Base-by-base conservation (phyloP, 2,329 filamentous ascomycete genomes). In the Stagonosporopsis rhizophila region DNA sequence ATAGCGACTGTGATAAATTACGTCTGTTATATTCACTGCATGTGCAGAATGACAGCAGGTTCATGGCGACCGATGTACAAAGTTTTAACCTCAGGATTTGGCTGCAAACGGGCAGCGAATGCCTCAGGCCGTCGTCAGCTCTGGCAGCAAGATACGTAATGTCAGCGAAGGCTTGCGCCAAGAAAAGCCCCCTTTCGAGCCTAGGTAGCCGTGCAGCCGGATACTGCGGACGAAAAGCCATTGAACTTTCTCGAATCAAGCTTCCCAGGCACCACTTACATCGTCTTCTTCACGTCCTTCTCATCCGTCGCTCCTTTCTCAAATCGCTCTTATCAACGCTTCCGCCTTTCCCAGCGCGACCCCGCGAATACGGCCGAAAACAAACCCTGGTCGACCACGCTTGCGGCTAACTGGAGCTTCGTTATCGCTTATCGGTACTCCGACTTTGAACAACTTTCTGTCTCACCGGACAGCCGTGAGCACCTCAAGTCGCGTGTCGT, bases 371-470 rank as follows among this genome's bases (percentile, higher is more conserved):
- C 48, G 39, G 39, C 50, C 50, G 50, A 45, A 47, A 15, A 35
- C 48, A 6, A 34, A 47, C 54, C 48, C 46, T 28, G 52, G 49
- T 45, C 23, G 7, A 42, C 22, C 12, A 53, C 35, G 38, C 44
- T 23, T 32, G 49, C 30, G 41, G 53, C 14, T 6, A 44, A 40
- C 60, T 63, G 54, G 59, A 69, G 64, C 61, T 65, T 65, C 59
- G 64, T 72, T 74, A 75, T 74, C 72, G 66, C 71, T 74, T 72
- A 75, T 75, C 71, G 62, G 63, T 60, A 23, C 44, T 62, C 54
- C 56, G 54, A 61, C 62, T 50, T 60, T 61, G 55, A 64, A 64
- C 61, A 70, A 69, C 63, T 72, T 67, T 67, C 62, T 66, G 48
- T 44, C 57, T 49, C 56, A 47, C 50, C 23, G 11, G 37, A 20